phyloP scores from a whole-genome alignment of 257 asterid genomes.

The Nicotiana undulata region DNA sequence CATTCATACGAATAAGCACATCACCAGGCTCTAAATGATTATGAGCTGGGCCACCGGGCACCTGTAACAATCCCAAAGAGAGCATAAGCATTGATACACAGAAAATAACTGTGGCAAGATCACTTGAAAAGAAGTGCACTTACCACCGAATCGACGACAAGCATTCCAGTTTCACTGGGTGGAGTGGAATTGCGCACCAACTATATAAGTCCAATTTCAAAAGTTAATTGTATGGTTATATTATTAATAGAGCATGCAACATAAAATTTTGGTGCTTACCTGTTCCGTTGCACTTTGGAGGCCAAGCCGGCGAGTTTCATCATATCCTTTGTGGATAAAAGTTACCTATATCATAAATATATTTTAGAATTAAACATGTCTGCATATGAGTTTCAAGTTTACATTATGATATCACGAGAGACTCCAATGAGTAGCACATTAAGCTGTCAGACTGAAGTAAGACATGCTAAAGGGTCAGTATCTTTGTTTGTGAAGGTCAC shows the following conservation, averaged over 20 bases:
- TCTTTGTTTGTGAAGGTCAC: not conserved
- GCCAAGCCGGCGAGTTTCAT: slow-evolving; percentile 97
- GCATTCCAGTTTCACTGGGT: slow-evolving; percentile 98
- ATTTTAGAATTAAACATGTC: slow-evolving; percentile 10
- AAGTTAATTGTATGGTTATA: not conserved
- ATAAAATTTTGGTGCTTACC: slow-evolving; percentile 32
- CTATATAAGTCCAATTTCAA: slow-evolving; percentile 25
- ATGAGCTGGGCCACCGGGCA: slow-evolving; percentile 95
- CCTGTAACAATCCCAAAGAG: slow-evolving; percentile 42
- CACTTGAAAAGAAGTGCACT: slow-evolving; percentile 23
- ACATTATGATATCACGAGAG: not conserved
- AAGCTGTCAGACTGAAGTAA: not conserved
- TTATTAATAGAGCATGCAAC: not conserved
- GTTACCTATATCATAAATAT: slow-evolving; percentile 53
- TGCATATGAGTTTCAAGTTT: too few species aligned
- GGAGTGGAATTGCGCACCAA: slow-evolving; percentile 87
- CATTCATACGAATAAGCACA: slow-evolving; percentile 84
- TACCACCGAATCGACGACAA: slow-evolving; percentile 96
- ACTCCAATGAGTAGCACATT: not conserved
- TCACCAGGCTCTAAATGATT: slow-evolving; percentile 96
- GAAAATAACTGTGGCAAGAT: not conserved
- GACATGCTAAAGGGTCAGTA: not conserved
- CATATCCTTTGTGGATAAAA: slow-evolving; percentile 93
- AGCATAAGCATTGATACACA: not conserved
- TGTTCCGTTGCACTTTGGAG: slow-evolving; percentile 81